Base-by-base conservation (phyloP, 1,284 basidiomycete genomes). In the Cryptococcus hybrid region DNA sequence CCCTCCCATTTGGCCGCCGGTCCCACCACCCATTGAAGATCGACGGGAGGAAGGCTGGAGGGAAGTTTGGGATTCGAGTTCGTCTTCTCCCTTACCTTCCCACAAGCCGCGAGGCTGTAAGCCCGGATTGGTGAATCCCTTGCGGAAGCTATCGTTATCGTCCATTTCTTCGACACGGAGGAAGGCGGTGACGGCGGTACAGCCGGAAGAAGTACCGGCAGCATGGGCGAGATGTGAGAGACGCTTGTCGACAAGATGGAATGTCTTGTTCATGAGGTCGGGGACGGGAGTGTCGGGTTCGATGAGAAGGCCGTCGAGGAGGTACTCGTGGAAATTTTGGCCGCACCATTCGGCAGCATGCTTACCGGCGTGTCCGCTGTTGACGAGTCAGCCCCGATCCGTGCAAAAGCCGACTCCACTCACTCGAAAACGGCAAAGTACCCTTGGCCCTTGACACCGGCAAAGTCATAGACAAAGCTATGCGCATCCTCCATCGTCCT, bases 281-380 rank as follows among this genome's bases (percentile, higher is more conserved):
- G 94, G 94, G 51, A 99, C 85, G 8, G 84, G 80, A 42, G 80
- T 64, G 77, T 62, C 65, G 40, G 71, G 71, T 11, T 65, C 60
- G 15, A 68, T 61, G 42, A 78, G 58, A n/a, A 80, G 62, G 3
- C 77, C 77, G 49, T 80, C 75, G 43, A 79, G 73, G 13, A 81
- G 74, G 61, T 77, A 78, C 71, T 67, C 85, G 74, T 98, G 93
- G 78, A 99, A 98, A 78, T 99, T 88, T 67, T 86, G 83, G 30
- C 95, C 94, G 78, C 96, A 99, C 94, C 94, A 99, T 75, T 99
- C 96, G 18, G 96, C 96, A 18, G 95, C 92, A 71, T 97, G 91
- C 74, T 97, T 98, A 18, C 96, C 96, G 0, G 96, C 96, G 73
- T 99, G 96, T 3, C 96, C 96, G 69, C 30, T 30, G 30, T 75